Evolutionary conservation across 2,329 filamentous ascomycete genomes (phyloP), one percentile per base, ranked within the genome.

Genomic region (Fusarium pseudograminearum): DNA sequence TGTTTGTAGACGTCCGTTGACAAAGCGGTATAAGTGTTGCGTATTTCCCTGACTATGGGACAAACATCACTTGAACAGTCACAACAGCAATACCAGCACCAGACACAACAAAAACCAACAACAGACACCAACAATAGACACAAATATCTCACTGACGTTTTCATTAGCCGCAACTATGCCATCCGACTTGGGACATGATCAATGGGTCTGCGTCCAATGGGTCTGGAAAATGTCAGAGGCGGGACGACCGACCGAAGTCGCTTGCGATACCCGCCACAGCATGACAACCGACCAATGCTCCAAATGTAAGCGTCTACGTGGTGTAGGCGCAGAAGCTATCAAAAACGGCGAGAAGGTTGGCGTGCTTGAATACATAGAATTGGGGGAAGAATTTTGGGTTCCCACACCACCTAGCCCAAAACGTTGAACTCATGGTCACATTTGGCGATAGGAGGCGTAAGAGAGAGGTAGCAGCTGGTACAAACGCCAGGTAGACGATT

Each of bases 111-210:
- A 7, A n/a, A n/a, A 28, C 26, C 9, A 34, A 12, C 28, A 12
- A 30, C 8, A 18, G 2, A 9, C 8, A 8, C 7, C 8, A 18
- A 18, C 8, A 34, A 18, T 3, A 12, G 28, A 30, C 28, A 11
- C 28, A 3, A 30, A 34, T 1, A 14, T 14, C 11, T 12, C 6
- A 12, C n/a, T 14, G 4, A 14, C 6, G 0, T 22, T 8, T 8
- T 40, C 4, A 4, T 20, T 3, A 12, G 7, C n/a, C 1, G 5
- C 36, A 11, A 22, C 11, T 14, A 40, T 40, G 36, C 7, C 36
- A 22, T 36, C 16, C 4, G 34, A 18, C 34, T 20, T 40, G 5
- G 20, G 12, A 20, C n/a, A 40, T 5, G 20, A 14, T 3, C 11
- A 22, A 9, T 40, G n/a, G n/a, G n/a, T 6, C 4, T 40, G 36